phyloP scores from a whole-genome alignment of 176 grass and related monocot genomes.

The Phoenix roebelenii region DNA sequence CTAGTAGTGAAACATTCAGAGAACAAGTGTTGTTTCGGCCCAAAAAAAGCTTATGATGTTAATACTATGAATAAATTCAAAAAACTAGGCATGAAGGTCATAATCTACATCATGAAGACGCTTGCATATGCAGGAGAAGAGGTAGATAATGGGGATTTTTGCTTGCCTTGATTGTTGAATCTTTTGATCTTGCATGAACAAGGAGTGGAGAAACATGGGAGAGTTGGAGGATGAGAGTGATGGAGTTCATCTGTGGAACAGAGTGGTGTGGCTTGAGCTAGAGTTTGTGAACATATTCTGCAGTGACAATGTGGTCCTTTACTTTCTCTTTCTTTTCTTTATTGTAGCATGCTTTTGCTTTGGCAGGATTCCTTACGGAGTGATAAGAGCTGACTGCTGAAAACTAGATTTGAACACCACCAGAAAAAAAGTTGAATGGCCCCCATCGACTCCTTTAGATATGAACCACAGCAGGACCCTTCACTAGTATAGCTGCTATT shows the following conservation, averaged over 20 bases:
- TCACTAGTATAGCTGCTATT: background rate
- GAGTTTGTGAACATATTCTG: slow-evolving; percentile 23
- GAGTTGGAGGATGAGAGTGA: slow-evolving; percentile 4
- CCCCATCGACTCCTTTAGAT: background rate
- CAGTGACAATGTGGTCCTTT: slow-evolving; percentile 19
- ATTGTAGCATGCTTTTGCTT: slow-evolving; percentile 36
- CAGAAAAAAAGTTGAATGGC: background rate
- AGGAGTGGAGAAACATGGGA: slow-evolving; percentile 43
- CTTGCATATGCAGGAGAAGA: background rate
- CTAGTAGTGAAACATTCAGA: too few relatives aligned
- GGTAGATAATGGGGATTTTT: background rate
- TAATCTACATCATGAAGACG: too few relatives aligned
- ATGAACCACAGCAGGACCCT: too few relatives aligned
- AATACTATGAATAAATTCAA: too few relatives aligned
- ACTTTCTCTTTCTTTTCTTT: slow-evolving; percentile 22
- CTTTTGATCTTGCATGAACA: slow-evolving; percentile 45
- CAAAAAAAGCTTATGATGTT: too few relatives aligned
- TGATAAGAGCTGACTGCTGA: background rate
- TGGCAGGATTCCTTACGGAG: slow-evolving; percentile 26
- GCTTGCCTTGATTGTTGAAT: slow-evolving; percentile 32
- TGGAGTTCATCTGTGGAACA: slow-evolving; percentile 6
- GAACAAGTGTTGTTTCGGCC: too few relatives aligned
- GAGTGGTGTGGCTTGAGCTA: slow-evolving; percentile 12
- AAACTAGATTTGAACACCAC: slow-evolving; percentile 4
- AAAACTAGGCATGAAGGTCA: too few relatives aligned